Evolutionary conservation across 805 yeast species (phyloP).

Genomic region (Ogataea dorogensis): DNA sequence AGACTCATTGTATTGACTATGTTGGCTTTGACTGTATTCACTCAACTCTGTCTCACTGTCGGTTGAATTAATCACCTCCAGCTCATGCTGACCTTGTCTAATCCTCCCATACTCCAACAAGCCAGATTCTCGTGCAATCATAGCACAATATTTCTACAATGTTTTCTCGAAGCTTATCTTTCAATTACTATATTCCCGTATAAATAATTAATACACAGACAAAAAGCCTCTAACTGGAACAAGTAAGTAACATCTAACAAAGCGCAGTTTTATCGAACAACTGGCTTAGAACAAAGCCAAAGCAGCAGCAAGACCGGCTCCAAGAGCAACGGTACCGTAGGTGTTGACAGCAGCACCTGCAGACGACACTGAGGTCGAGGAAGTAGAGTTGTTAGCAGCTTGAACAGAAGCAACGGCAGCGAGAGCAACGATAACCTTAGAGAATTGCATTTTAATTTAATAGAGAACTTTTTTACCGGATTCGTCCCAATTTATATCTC

Average conservation of each 20-base stretch:
- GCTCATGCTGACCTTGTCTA: too few species aligned
- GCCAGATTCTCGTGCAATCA: slow-evolving; percentile 8
- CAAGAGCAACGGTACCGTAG: slow-evolving; percentile 69
- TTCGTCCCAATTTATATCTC: slow-evolving; percentile 13
- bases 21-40: not conserved
- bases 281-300: slow-evolving; percentile 42
- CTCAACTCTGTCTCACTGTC: slow-evolving; percentile 11
- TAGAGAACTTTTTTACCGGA: slow-evolving; percentile 3
- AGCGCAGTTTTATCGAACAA: slow-evolving; percentile 9
- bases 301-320: slow-evolving; percentile 87
- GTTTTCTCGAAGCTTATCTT: too few species aligned
- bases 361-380: slow-evolving; percentile 42
- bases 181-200: slow-evolving; percentile 10
- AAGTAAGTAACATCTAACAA: too few species aligned
- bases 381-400: slow-evolving; percentile 54
- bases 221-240: too few species aligned
- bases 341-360: slow-evolving; percentile 41
- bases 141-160: slow-evolving; percentile 4
- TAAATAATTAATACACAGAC: slow-evolving; percentile 22
- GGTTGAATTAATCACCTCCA: slow-evolving; percentile 11
- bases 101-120: slow-evolving; percentile 4
- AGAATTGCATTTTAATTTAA: slow-evolving; percentile 61
- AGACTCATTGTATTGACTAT: not conserved
- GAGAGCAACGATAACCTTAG: slow-evolving; percentile 62
- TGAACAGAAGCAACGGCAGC: slow-evolving; percentile 69